Base-by-base conservation (phyloP, 345 rosid genomes). In the rapeseed (Brassica napus) region DNA sequence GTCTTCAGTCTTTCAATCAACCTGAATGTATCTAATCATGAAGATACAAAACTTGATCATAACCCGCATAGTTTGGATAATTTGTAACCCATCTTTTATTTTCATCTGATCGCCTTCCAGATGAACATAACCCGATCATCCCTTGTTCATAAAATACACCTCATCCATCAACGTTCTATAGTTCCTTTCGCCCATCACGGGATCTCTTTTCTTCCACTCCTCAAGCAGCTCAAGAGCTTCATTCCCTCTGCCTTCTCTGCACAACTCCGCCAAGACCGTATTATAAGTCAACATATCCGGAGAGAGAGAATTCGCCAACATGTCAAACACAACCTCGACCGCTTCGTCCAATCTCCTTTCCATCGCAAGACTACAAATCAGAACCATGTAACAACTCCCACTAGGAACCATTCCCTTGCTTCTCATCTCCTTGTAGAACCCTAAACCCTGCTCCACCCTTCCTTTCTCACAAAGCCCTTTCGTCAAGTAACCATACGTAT, bases 401-500 rank as follows among this genome's bases (percentile, higher is more conserved):
- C 81, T 83, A 0, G 92, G 87, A 71, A 89, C 89, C 83, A 92
- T 74, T 5, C 84, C 90, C 70, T 86, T 91, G 7, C 61, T 77
- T 79, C 73, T 89, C 98, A 89, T 91, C 76, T 94, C 98, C 83
- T 86, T 85, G 59, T 85, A 94, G 84, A 92, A 86, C 82, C 85
- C 89, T 16, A 91, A 88, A 72, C 97, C 99, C 74, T 88, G 87
- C 8, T 47, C 83, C 9, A 85, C 74, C 73, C 85, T 89, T 21
- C 91, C 97, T 82, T 91, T 91, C 87, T 91, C 98, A 71, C 97
- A 92, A 83, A 89, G 79, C 60, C 98, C 98, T 59, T 89, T 90
- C 2, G 87, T 85, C 0, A 94, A 74, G 77, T 92, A 92, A 67
- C 93, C 79, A 83, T 87, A 94, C 0, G 92, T 84, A 60, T 82